A percentile compares a stretch with the other conserved stretches of the same genome.
Evolutionary conservation across 345 rosid genomes (phyloP).

Genomic region (Carallia pectinifolia): DNA sequence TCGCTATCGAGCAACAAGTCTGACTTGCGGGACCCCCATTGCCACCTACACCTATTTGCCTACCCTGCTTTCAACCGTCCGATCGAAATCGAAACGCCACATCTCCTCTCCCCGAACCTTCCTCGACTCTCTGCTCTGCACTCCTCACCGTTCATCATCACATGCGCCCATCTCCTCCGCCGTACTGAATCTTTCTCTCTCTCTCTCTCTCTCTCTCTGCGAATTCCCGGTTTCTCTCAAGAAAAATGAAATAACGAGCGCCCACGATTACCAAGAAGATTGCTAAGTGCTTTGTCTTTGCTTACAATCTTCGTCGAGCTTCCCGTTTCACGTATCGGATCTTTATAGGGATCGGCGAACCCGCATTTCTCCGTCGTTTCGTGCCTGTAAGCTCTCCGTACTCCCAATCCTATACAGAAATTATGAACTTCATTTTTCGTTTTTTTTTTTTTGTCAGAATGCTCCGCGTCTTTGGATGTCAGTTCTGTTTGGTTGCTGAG

Average conservation of each 20-base stretch:
- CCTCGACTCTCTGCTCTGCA: background rate
- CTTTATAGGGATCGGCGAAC: conserved; percentile 28
- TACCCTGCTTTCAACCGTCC: background rate
- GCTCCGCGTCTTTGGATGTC: background rate
- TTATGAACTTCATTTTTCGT: too few species aligned
- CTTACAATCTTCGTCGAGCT: background rate
- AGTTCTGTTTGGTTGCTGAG: conserved; percentile 11
- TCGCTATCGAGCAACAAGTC: background rate
- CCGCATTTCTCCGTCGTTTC: conserved; percentile 28
- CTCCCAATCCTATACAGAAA: background rate
- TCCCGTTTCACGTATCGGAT: conserved; percentile 17
- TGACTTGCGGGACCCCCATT: background rate
- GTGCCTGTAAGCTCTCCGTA: conserved; percentile 27
- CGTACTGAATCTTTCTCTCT: too few species aligned
- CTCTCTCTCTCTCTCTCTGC: too few species aligned
- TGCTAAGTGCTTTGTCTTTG: background rate
- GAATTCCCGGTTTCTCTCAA: too few species aligned
- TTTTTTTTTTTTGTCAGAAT: background rate
- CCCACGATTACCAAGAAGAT: background rate
- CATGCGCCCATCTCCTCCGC: background rate
- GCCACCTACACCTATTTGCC: background rate
- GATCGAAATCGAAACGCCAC: background rate
- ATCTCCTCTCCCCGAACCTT: background rate
- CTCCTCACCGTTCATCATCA: background rate
- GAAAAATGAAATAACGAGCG: background rate